Conservation (phyloP, 345 rosid species). For the Capsella bursapastoris region DNA sequence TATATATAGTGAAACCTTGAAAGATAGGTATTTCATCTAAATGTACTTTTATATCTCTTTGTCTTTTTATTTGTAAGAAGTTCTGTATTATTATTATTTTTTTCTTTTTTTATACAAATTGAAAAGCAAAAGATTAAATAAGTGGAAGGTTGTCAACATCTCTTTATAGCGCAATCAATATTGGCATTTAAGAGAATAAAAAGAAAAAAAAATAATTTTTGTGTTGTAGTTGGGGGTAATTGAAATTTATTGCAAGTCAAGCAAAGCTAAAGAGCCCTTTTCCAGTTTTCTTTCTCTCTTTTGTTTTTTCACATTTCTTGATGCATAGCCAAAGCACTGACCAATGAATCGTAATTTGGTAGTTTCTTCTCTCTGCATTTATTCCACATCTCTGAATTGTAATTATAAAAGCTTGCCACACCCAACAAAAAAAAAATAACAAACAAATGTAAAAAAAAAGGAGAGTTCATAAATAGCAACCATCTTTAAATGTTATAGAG, state of each 20-base stretch:
- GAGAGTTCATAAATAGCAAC: no score
- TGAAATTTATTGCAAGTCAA: constrained; percentile 48
- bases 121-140: constrained; percentile 21
- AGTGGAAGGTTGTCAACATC: constrained; percentile 46
- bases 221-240: constrained; percentile 37
- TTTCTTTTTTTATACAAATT: no score
- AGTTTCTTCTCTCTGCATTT: constrained; percentile 30
- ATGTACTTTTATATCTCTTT: neutral
- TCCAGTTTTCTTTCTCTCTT: constrained; percentile 23
- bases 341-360: constrained; percentile 26
- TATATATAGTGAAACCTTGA: neutral
- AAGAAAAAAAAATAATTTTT: no score
- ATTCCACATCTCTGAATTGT: constrained; percentile 30
- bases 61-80: neutral
- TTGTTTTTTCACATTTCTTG: constrained; percentile 31
- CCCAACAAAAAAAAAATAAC: neutral
- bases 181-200: constrained; percentile 31
- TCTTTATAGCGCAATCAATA: constrained; percentile 45
- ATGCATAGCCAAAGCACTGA: constrained; percentile 33
- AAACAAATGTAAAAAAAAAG: neutral
- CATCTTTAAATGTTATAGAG: no score
- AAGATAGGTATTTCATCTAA: neutral
- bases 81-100: neutral
- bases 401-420: neutral
- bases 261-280: constrained; percentile 40